A percentile compares a stretch with the other conserved stretches of the same genome.
phyloP scores from a whole-genome alignment of 768 basidiomycete genomes.

The Lyophyllum atratum region DNA sequence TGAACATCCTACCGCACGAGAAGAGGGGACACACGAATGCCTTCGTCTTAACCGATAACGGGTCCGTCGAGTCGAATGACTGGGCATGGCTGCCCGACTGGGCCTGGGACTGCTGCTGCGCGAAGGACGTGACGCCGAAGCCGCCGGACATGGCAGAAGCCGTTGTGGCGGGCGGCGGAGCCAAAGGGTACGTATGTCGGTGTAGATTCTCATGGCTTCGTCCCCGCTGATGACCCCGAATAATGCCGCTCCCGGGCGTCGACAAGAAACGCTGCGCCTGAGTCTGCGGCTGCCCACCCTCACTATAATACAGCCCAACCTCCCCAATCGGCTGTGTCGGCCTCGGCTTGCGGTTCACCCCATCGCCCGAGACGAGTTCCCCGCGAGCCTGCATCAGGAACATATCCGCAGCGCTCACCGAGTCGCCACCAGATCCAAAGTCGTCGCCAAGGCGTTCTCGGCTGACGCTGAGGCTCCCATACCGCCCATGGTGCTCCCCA shows the following conservation, averaged over 20 bases:
- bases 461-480: slow-evolving; percentile 22
- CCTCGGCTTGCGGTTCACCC: slow-evolving; percentile 30
- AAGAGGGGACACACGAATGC: slow-evolving; percentile 82
- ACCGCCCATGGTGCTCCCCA: slow-evolving; percentile 11
- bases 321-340: slow-evolving; percentile 30
- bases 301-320: slow-evolving; percentile 33
- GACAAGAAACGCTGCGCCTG: slow-evolving; percentile 11
- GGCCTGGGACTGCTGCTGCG: slow-evolving; percentile 25
- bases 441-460: slow-evolving; percentile 23
- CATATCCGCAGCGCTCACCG: slow-evolving; percentile 64
- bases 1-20: slow-evolving; percentile 85
- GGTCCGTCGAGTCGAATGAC: slow-evolving; percentile 11
- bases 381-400: slow-evolving; percentile 64
- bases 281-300: slow-evolving; percentile 23
- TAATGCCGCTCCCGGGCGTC: slow-evolving; percentile 7
- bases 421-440: slow-evolving; percentile 23
- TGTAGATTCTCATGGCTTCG: slow-evolving; percentile 33
- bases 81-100: neutral
- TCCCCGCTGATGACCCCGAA: slow-evolving; percentile 20
- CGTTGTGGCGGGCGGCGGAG: slow-evolving; percentile 16
- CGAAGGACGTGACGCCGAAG: slow-evolving; percentile 25
- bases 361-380: slow-evolving; percentile 42
- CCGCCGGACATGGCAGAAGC: slow-evolving; percentile 18
- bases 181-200: slow-evolving; percentile 30
- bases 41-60: slow-evolving; percentile 47